Evolutionary conservation across 1,284 basidiomycete species (phyloP), one percentile per base, ranked within the genome.

Genomic region (Butyriboletus appendiculatus): DNA sequence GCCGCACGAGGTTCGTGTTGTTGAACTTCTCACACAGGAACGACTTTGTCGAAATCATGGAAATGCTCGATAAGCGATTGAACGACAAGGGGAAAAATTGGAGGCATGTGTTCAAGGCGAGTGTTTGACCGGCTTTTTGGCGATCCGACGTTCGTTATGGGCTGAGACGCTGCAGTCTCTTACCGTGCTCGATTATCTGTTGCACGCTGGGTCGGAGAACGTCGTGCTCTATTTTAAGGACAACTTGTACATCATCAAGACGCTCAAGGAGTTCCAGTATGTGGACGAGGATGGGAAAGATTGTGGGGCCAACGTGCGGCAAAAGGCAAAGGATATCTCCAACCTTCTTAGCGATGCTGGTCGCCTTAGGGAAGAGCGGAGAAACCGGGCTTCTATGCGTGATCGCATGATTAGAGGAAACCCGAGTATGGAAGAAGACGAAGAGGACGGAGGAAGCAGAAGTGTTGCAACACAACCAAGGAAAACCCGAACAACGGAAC

Each of bases 41-140:
- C 62, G 96, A 99, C 70, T 99, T 99, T 74, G 94, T 99, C 32
- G 97, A 99, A 76, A 96, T 99, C 68, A 98, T 99, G 95, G 97
- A 99, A 78, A 98, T 98, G 93, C 81, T 99, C 57, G 97, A 99
- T 76, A 99, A 99, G 76, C 86, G 97, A 48, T 76, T 99, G 63
- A 99, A 99, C 67, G 97, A 99, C 78, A 99, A 98, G 79, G 97
- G 97, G 39, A 99, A 99, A 85, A 98, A 99, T 70, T 99, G 97
- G 97, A 82, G 96, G 48, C 97, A 99, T 79, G 97, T 99, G 57
- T 99, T 98, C 85, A 99, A 99, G 81, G 92, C 88, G 59, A 58
- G 75, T 68, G 50, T 44, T 15, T 33, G 9, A 16, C 40, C n/a
- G 12, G 30, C 18, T 42, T 26, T 30, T 33, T 40, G 34, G 16